Evolutionary conservation across 768 basidiomycete species (phyloP).

Genomic region (Collybia nuda): DNA sequence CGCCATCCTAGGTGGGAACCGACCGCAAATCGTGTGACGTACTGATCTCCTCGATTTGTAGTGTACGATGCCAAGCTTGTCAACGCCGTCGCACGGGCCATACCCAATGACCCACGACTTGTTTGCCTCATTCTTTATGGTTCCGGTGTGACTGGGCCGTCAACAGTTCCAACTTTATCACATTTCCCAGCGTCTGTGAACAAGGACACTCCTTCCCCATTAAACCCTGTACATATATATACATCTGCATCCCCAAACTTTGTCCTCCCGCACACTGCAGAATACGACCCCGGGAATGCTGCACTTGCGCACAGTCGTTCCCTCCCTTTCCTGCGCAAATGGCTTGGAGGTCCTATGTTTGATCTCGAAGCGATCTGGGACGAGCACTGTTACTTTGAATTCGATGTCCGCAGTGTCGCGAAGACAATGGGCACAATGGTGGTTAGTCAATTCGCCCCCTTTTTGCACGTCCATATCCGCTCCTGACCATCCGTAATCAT

Average conservation of each 20-base stretch:
- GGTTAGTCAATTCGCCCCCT: conserved; percentile 27
- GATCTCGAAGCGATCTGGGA: conserved; percentile 64
- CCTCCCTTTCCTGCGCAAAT: conserved; percentile 43
- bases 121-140: conserved; percentile 39
- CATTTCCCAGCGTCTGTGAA: conserved; percentile 30
- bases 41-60: conserved; percentile 4
- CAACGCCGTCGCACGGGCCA: conserved; percentile 22
- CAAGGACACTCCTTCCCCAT: conserved; percentile 17
- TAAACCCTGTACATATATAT: conserved; percentile 22
- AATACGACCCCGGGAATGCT: conserved; percentile 41
- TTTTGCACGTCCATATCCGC: not conserved
- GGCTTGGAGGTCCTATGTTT: conserved; percentile 50
- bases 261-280: conserved; percentile 38
- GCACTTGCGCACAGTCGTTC: conserved; percentile 46
- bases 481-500: not conserved
- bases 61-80: conserved; percentile 34
- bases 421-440: conserved; percentile 60
- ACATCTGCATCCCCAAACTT: conserved; percentile 34
- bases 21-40: not conserved
- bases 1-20: conserved; percentile 38
- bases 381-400: conserved; percentile 56
- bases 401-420: conserved; percentile 46
- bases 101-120: conserved; percentile 28
- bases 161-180: conserved; percentile 32
- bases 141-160: conserved; percentile 12